Evolutionary conservation across 345 rosid species (phyloP), one percentile per base, ranked within the genome.

Genomic region (Eucalyptus brandiana): DNA sequence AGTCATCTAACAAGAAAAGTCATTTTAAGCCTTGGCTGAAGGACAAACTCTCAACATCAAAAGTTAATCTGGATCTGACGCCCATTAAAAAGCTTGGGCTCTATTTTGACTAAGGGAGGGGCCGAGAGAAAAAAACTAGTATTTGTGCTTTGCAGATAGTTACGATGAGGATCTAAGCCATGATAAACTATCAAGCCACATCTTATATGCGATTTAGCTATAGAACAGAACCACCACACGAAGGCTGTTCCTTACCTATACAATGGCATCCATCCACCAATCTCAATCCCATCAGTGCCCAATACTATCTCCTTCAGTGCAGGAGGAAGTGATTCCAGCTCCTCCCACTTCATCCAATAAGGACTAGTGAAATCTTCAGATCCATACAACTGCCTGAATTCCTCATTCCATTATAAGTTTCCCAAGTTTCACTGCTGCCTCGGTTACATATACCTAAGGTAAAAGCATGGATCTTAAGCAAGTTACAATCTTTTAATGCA

Each of bases 221-320:
- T 9, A 34, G 14, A 87, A 62, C 72, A 87, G 11, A 54, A 87
- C 7, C 54, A 51, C 24, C 47, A 40, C 65, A 4, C 28, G 86
- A 72, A 49, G 53, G 87, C 50, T n/a, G 62, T 91, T 23, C 88
- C 86, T 87, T 92, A 97, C 99, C 97, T 94, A 93, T 96, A 97
- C 87, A 97, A 88, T 86, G 95, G 97, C 97, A 94, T 91, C 99
- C 99, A 97, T 89, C 94, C 93, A 85, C 97, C 98, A 86, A 96
- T 88, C 88, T 95, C 96, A 87, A 90, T 91, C 32, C 96, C 96
- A 92, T 89, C 93, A 86, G 93, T 91, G 18, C 99, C 99, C 14
- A 93, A 89, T 89, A 89, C 93, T 54, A 93, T 86, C 91, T 94
- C 94, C 92, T 89, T 95, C 86, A 97, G 76, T 86, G 87, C 86